phyloP scores from a whole-genome alignment of 257 asterid species.

The Nicotiana benthamiana region DNA sequence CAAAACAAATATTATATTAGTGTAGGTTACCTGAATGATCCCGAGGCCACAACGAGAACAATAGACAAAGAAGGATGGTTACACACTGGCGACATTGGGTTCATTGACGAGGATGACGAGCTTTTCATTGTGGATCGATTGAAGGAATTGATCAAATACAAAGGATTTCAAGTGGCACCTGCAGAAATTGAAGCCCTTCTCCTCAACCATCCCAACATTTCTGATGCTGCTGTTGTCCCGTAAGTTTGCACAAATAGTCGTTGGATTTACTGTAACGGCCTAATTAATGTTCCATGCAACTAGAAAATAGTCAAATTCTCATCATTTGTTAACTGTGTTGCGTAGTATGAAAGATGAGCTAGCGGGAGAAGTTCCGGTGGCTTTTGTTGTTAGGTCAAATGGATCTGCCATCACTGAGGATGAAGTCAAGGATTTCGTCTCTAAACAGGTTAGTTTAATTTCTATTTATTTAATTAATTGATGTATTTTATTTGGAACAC shows the following conservation, averaged over 20 bases:
- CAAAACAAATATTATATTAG: not conserved
- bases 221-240: constrained; percentile 87
- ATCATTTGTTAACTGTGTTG: not conserved
- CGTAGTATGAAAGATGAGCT: constrained; percentile 70
- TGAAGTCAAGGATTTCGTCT: constrained; percentile 65
- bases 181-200: constrained; percentile 90
- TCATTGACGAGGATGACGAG: constrained; percentile 72
- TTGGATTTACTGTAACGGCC: not conserved
- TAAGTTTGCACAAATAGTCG: constrained; percentile 22
- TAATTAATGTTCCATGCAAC: not conserved
- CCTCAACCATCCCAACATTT: constrained; percentile 53
- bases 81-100: constrained; percentile 87
- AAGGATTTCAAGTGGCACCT: constrained; percentile 92
- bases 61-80: constrained; percentile 90
- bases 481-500: not conserved
- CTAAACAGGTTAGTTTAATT: constrained; percentile 45
- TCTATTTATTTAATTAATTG: not conserved
- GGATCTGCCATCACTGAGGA: constrained; percentile 54
- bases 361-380: constrained; percentile 95
- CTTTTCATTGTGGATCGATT: constrained; percentile 83
- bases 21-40: constrained; percentile 71
- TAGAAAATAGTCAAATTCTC: not conserved
- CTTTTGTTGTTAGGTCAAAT: constrained; percentile 61
- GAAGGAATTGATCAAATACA: constrained; percentile 76
- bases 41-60: constrained; percentile 52